Base-by-base conservation (phyloP, 1,284 basidiomycete genomes). In the Heterobasidion irregulare region DNA sequence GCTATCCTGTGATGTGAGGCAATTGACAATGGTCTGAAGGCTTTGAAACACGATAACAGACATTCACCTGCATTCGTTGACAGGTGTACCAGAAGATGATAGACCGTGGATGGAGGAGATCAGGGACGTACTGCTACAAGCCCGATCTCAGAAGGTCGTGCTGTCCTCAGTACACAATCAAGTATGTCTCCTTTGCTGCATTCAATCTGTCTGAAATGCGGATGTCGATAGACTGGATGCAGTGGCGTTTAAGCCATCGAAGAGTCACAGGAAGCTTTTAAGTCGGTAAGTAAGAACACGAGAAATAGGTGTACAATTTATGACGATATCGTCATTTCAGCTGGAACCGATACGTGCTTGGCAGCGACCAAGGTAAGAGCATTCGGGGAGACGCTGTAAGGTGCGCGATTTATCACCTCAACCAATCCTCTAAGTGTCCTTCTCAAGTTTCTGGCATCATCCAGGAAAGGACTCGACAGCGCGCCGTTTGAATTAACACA, bases 121-220 rank as follows among this genome's bases (percentile, higher is more conserved):
- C 89, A 50, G 92, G 92, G 64, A 76, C 74, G 26, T 92, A 84
- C 68, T 83, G 89, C 64, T 92, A 89, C 68, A 92, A 92, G 62
- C 93, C 94, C 2, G 84, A 95, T 67, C 76, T 94, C 71, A 79
- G 74, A 59, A 70, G 73, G 8, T 89, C 92, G 4, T 98, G 95
- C 67, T 98, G 95, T 67, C 92, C 94, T 0, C 91, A 93, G 60
- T 96, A 95, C 66, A 92, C 94, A 0, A 97, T 97, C 68, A 88
- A 82, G 82, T 89, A 61, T 52, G 72, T 65, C 33, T 52, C 16
- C 32, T 6, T 15, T 18, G 10, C 26, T 55, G 26, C 26, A 43
- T 15, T 13, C 7, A 36, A 53, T 51, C 6, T 50, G n/a, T 33
- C 15, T 18, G 47, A 35, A 43, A 53, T 59, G 43, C 34, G 36